phyloP scores from a whole-genome alignment of 805 yeast genomes.

The Candida coquimbonensis region DNA sequence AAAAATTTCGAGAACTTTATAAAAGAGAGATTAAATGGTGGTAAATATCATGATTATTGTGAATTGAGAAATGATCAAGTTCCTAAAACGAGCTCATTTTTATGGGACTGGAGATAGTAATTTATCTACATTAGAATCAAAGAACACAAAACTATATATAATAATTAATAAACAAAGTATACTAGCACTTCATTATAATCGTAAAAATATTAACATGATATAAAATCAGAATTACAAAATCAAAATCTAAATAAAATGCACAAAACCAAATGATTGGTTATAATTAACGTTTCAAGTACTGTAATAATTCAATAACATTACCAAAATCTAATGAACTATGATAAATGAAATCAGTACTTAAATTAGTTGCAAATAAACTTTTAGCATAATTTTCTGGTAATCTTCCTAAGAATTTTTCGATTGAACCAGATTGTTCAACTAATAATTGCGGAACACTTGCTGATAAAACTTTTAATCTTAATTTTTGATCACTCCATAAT shows the following conservation, averaged over 20 bases:
- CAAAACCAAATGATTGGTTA: background rate
- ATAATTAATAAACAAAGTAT: background rate
- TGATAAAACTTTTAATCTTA: conserved; percentile 69
- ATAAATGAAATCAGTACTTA: conserved; percentile 22
- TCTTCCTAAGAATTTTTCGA: conserved; percentile 59
- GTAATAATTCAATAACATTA: conserved; percentile 24
- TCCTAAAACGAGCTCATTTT: conserved; percentile 22
- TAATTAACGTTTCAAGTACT: conserved; percentile 16
- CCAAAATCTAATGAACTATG: conserved; percentile 20
- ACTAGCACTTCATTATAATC: background rate
- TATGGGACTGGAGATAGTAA: conserved; percentile 18
- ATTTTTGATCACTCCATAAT: conserved; percentile 72
- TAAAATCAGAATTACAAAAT: too few relatives aligned
- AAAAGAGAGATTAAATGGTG: conserved; percentile 5
- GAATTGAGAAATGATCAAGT: conserved; percentile 3
- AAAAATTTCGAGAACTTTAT: conserved; percentile 19
- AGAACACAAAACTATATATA: background rate
- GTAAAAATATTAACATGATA: background rate
- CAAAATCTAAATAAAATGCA: background rate
- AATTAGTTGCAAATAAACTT: conserved; percentile 54
- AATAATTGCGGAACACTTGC: conserved; percentile 76
- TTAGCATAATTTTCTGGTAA: conserved; percentile 85
- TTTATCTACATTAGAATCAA: too few relatives aligned
- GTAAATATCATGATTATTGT: conserved; percentile 13
- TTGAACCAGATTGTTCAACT: conserved; percentile 63